These are phyloP conservation scores for Epicoccum nigrum DNA, from an alignment of 2,329 filamentous ascomycete genomes.

Conservation along the genomic window DNA sequence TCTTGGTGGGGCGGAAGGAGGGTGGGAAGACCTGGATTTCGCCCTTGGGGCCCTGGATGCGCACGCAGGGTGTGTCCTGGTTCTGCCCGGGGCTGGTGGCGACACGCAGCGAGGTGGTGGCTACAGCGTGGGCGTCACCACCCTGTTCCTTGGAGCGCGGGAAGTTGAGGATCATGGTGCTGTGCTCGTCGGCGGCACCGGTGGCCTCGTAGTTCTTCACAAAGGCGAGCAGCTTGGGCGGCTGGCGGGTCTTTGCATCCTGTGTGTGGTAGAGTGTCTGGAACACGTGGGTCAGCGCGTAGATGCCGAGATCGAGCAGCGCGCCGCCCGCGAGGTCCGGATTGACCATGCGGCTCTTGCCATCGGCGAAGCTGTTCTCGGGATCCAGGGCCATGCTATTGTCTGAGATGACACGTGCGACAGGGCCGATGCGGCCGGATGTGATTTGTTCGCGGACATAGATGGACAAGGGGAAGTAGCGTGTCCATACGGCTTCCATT, in stretches of 20 bases:
- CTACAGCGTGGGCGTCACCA: conserved; percentile 72
- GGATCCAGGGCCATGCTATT: conserved; percentile 65
- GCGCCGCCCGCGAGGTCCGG: conserved; percentile 81
- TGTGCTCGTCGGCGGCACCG: conserved; percentile 78
- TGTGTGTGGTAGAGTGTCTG: conserved; percentile 86
- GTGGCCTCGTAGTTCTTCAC: conserved; percentile 72
- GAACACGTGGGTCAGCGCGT: conserved; percentile 89
- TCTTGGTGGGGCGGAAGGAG: conserved; percentile 71
- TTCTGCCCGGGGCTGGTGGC: conserved; percentile 62
- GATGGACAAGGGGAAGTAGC: conserved; percentile 84
- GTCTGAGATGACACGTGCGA: conserved; percentile 64
- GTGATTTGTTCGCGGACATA: conserved; percentile 71
- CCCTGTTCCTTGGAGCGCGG: conserved; percentile 60
- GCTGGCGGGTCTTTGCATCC: conserved; percentile 65
- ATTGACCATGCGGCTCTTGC: conserved; percentile 79
- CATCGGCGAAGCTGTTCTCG: conserved; percentile 59
- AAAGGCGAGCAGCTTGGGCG: conserved; percentile 70
- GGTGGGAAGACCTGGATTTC: conserved; percentile 81
- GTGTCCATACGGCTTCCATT: conserved; percentile 78
- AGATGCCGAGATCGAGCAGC: conserved; percentile 84
- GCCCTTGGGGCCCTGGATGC: conserved; percentile 79
- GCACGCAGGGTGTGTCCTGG: conserved; percentile 69
- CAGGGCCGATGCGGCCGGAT: conserved; percentile 60
- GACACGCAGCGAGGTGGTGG: conserved; percentile 54
- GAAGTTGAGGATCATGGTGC: conserved; percentile 79